phyloP scores from a whole-genome alignment of 345 rosid species.

The Psidium guajava region DNA sequence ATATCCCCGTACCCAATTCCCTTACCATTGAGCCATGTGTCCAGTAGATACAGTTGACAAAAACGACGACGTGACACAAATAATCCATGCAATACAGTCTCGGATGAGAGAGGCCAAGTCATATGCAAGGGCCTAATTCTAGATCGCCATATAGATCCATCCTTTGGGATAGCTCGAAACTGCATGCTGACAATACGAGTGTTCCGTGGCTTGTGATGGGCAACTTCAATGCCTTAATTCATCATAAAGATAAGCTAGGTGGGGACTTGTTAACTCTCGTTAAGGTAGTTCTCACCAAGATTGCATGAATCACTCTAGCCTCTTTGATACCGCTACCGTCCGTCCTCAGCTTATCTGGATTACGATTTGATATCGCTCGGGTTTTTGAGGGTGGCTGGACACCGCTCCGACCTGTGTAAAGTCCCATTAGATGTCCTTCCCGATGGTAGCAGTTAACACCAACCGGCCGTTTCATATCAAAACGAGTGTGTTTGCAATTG shows the following conservation, averaged over 20 bases:
- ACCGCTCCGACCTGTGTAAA: not conserved
- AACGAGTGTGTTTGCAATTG: conserved; percentile 6
- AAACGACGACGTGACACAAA: not conserved
- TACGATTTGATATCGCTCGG: not conserved
- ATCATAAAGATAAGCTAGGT: not conserved
- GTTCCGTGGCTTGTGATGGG: not conserved
- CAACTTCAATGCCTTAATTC: not conserved
- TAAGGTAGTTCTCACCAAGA: not conserved
- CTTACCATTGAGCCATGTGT: too few species aligned
- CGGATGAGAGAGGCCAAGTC: not conserved
- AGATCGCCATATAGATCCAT: not conserved
- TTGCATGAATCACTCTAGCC: not conserved
- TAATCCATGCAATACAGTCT: not conserved
- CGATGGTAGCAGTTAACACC: not conserved
- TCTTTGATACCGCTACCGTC: not conserved
- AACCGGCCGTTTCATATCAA: not conserved
- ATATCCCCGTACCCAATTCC: too few species aligned
- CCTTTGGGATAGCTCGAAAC: not conserved
- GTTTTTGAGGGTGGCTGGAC: not conserved
- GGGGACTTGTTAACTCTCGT: not conserved
- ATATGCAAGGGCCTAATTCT: not conserved
- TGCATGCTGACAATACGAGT: not conserved
- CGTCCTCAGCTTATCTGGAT: not conserved
- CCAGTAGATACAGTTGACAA: too few species aligned
- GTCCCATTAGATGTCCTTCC: not conserved